Percentiles rank a stretch among this genome's conserved stretches.
Evolutionary conservation across 495 filamentous ascomycete species (phyloP).

Genomic region (Evernia prunastri): DNA sequence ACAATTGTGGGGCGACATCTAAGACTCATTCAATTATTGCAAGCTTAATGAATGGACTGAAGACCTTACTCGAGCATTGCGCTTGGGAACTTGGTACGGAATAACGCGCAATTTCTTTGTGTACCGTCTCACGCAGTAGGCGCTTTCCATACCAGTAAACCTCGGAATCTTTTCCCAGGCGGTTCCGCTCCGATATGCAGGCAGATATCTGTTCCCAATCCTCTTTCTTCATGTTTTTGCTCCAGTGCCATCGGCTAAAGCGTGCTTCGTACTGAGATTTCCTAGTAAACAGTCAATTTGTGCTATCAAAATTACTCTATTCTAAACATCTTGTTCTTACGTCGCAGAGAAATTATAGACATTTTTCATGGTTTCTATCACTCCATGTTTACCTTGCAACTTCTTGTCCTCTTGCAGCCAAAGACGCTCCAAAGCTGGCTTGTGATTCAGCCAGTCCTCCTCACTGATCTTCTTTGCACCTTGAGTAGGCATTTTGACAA

Average conservation of each 20-base stretch:
- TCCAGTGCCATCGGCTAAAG: neutral
- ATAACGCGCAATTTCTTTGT: neutral
- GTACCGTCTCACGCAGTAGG: neutral
- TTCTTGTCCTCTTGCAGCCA: no score
- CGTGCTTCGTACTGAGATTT: neutral
- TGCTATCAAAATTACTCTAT: no score
- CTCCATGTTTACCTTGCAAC: no score
- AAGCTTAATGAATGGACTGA: neutral
- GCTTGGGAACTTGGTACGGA: no score
- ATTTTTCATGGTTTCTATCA: no score
- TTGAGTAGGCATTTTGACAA: no score
- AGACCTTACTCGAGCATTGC: no score
- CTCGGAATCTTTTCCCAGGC: constrained; percentile 3
- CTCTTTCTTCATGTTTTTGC: neutral
- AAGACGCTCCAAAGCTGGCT: no score
- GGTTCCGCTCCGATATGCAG: neutral
- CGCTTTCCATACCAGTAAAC: neutral
- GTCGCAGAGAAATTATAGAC: no score
- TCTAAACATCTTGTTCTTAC: no score
- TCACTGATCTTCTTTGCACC: no score
- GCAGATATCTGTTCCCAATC: neutral
- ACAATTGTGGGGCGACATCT: neutral
- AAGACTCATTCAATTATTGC: neutral
- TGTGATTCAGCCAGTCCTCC: no score
- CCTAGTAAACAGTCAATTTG: neutral